Base-by-base conservation (phyloP, 164 flowering plant genomes). In the Stephania yunnanensis region DNA sequence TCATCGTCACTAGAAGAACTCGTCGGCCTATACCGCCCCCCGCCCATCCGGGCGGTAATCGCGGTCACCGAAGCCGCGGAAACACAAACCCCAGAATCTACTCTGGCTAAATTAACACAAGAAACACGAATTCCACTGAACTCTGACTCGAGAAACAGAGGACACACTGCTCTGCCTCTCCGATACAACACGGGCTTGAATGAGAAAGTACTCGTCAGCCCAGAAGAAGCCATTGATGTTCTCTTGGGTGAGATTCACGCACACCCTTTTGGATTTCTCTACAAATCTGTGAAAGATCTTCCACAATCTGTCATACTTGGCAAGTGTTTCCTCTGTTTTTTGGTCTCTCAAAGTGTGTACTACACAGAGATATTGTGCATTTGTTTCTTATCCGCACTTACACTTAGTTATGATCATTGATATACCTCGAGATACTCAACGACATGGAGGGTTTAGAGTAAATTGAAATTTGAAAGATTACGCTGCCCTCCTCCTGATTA, bases 191-290 rank as follows among this genome's bases (percentile, higher is more conserved):
- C 4, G 10, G 83, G 75, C 17, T 79, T 85, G 77, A 78, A 83
- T 46, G 84, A 75, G 76, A 80, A 76, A 74, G 79, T 76, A 81
- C 82, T 77, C 74, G 86, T 81, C 45, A 87, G 68, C 72, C 87
- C 89, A 82, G 42, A 36, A 36, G 42, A 36, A 36, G 89, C 89
- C 92, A 89, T 89, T 76, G 79, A 66, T 5, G 25, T 58, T 65
- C 11, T 30, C 44, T 42, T 12, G 58, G 52, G 72, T 75, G 55
- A 42, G 6, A 7, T 3, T 10, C 68, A 63, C 42, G 7, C 50
- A 36, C 29, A 12, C 30, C 68, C 68, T 65, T 50, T 65, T 22
- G 3, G 42, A 36, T 36, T 36, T 2, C 42, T 36, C 42, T 36
- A 36, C 42, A 36, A 36, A 36, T 36, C 4, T 36, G 42, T 36